These are phyloP conservation scores for Davidsoniella neocaledoniae DNA, from an alignment of 2,329 filamentous ascomycete genomes.

Conservation along the genomic window DNA sequence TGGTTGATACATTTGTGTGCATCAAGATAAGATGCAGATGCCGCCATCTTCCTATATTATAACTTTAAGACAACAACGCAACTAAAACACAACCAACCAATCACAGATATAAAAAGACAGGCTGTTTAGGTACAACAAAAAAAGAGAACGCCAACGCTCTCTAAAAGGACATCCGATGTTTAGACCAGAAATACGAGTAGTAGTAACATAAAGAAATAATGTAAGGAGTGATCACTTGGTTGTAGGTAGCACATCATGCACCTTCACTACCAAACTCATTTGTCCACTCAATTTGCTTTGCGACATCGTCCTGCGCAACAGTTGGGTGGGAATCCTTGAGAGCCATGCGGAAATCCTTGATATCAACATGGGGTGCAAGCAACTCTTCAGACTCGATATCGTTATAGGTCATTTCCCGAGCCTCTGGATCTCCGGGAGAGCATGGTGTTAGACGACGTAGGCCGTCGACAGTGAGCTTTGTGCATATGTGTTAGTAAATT, in stretches of 20 bases:
- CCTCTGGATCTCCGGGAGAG: conserved; percentile 74
- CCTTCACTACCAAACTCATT: conserved; percentile 92
- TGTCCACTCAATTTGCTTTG: conserved; percentile 81
- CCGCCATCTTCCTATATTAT: too few species aligned
- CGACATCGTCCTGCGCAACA: conserved; percentile 72
- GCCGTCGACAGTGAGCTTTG: conserved; percentile 52
- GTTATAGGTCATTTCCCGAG: conserved; percentile 87
- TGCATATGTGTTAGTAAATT: conserved; percentile 13
- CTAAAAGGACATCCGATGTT: not conserved
- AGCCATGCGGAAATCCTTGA: conserved; percentile 89
- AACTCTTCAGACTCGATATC: conserved; percentile 70
- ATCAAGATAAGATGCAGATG: too few species aligned
- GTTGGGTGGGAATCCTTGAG: conserved; percentile 80
- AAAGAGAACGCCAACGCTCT: too few species aligned
- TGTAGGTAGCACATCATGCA: conserved; percentile 21
- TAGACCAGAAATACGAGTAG: not conserved
- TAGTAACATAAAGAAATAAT: not conserved
- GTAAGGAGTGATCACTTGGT: not conserved
- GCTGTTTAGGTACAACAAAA: not conserved
- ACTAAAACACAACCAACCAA: not conserved
- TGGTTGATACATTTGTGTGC: too few species aligned
- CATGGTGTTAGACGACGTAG: conserved; percentile 66
- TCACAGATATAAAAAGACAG: not conserved
- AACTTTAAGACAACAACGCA: too few species aligned
- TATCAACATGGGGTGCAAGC: conserved; percentile 66